Base-by-base conservation (phyloP, 176 grass and related monocot species). In the Eleusine indica region DNA sequence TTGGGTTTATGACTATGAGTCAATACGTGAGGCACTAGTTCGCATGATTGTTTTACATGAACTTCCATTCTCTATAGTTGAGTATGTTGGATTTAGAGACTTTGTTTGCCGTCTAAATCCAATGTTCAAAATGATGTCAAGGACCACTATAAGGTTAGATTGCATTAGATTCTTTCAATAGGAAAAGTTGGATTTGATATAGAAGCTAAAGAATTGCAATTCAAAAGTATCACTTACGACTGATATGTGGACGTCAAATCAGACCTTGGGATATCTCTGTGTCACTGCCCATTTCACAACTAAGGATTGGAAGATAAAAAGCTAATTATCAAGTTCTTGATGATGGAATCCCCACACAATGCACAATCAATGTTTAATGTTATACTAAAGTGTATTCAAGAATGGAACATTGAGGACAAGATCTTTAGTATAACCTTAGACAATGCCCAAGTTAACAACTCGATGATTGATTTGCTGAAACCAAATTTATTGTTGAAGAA, bases 211-310 rank as follows among this genome's bases (percentile, higher is more conserved):
- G 12, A 71, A 46, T 8, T 44, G 42, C 9, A 9, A 7, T 44
- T 72, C 12, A 47, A 72, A 16, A 48, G n/a, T 72, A 21, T 72
- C 70, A 29, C 5, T 72, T 7, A 29, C 43, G 1, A 9, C 32
- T 44, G 43, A 72, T 28, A 72, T 29, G 70, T 72, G 70, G 70
- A 72, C 43, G 1, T 72, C 42, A 2, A 72, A 72, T 16, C 70
- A 72, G 6, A 72, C 42, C 3, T 28, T 72, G 14, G 70, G 43
- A 0, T 72, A 72, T 48, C 6, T 72, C 7, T 72, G 70, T 71
- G 10, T 72, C n/a, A 72, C 70, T 7, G 22, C 11, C 3, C 70
- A 72, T 8, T 28, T 13, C 14, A 44, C 48, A 8, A 44, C 1
- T 9, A 1, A 7, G 42, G 42, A 35, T 44, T 44, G 42, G 42